Conservation (phyloP, 108 stramenopile species). For the Mediolabrus comicus region DNA sequence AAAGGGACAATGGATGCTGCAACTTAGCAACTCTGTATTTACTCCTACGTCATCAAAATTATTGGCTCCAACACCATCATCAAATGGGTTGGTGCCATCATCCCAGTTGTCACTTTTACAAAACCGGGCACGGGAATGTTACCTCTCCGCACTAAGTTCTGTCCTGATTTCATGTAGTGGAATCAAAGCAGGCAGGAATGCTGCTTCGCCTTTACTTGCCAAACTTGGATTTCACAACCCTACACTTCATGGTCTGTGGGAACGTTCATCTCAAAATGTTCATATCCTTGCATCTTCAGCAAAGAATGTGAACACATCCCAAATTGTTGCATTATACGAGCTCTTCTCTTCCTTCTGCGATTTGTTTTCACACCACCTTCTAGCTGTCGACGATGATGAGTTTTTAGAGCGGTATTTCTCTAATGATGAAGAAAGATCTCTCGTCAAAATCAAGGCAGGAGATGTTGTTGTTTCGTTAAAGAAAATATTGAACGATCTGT, state of each 20-base stretch:
- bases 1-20: conserved; percentile 24
- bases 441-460: conserved; percentile 39
- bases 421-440: background rate
- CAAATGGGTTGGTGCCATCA: conserved; percentile 2
- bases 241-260: conserved; percentile 31
- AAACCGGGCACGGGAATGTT: conserved; percentile 23
- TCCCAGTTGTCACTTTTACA: background rate
- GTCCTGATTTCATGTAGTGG: conserved; percentile 56
- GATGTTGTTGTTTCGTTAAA: conserved; percentile 50
- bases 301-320: background rate
- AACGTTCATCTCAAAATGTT: conserved; percentile 2
- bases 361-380: conserved; percentile 67
- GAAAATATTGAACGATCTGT: conserved; percentile 56
- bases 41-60: background rate
- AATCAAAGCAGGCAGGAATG: conserved; percentile 43
- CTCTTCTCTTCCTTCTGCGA: conserved; percentile 70
- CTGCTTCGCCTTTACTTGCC: conserved; percentile 58
- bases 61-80: conserved; percentile 9
- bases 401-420: conserved; percentile 55
- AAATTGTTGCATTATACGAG: conserved; percentile 19
- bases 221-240: conserved; percentile 48
- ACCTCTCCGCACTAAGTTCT: conserved; percentile 31
- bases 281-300: background rate
- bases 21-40: conserved; percentile 27
- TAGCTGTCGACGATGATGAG: conserved; percentile 77